Evolutionary conservation across 257 asterid species (phyloP).

Genomic region (Gynochthodes officinalis): DNA sequence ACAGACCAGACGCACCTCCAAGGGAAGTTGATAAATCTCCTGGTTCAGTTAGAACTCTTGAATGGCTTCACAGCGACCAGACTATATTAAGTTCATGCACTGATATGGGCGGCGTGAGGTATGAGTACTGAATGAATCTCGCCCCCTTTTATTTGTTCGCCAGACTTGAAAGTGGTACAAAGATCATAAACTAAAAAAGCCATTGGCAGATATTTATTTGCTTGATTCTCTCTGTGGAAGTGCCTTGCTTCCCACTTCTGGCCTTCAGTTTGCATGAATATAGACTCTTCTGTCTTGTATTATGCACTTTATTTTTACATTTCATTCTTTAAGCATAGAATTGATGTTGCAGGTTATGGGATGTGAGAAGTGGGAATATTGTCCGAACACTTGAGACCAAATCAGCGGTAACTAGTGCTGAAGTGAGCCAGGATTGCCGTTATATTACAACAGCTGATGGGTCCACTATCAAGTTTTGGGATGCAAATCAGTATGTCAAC

Average conservation of each 20-base stretch:
- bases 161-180: neutral
- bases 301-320: neutral
- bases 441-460: conserved; percentile 96
- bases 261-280: neutral
- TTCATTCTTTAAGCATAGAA: conserved; percentile 5
- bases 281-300: neutral
- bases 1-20: conserved; percentile 81
- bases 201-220: no score
- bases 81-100: conserved; percentile 87
- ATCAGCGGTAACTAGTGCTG: conserved; percentile 86
- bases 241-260: neutral
- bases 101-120: conserved; percentile 93
- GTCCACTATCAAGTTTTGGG: conserved; percentile 86
- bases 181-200: no score
- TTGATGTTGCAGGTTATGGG: conserved; percentile 71
- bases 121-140: neutral
- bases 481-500: conserved; percentile 80
- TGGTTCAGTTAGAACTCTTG: conserved; percentile 77
- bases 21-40: conserved; percentile 87
- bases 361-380: conserved; percentile 83
- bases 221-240: neutral
- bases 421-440: conserved; percentile 96
- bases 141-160: neutral
- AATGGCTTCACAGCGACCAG: conserved; percentile 95
- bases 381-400: conserved; percentile 86